Base-by-base conservation (phyloP, 805 yeast genomes). In the Candida germanica region DNA sequence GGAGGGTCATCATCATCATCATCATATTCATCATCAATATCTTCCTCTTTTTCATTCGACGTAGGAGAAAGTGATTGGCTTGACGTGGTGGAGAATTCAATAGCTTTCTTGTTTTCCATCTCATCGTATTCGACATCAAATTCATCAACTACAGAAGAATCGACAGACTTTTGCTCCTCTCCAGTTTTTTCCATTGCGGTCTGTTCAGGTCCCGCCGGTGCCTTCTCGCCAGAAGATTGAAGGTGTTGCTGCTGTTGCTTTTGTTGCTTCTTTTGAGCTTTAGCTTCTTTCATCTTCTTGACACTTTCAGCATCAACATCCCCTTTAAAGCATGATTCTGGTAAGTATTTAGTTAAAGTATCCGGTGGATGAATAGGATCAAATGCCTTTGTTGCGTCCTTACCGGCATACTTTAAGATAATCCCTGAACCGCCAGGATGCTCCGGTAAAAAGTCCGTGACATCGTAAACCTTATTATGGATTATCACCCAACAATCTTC, bases 321-420 rank as follows among this genome's bases (percentile, higher is more conserved):
- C 1, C 73, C 73, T 33, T 51, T 47, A 40, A 61, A 69, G 25
- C 52, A 54, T 38, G 64, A 51, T 4, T 50, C 45, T 3, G 58
- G 94, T 25, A 86, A 58, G 48, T 79, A 79, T 51, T 80, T 80
- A 19, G 76, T 79, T 36, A 91, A 69, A 5, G 87, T 83, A 49
- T 88, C 96, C n/a, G 82, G 76, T 0, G 98, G 93, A 59, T 91
- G 98, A 42, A 91, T 72, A 13, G 95, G 96, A 40, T 83, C 86
- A 54, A 87, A 91, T 7, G 86, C 78, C 49, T 82, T 80, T 6
- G 93, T 82, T 8, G 91, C 95, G 43, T 65, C 71, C 38, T 58
- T 59, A 1, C 74, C 71, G n/a, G 67, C 64, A 50, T 55, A 79
- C 51, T 74, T 75, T 37, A 74, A 56, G 23, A 79, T 75, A 36